A percentile compares a stretch with the other conserved stretches of the same genome.
These are phyloP conservation scores for Colletotrichum coccodes DNA, from an alignment of 2,329 filamentous ascomycete species.

Conservation along the genomic window DNA sequence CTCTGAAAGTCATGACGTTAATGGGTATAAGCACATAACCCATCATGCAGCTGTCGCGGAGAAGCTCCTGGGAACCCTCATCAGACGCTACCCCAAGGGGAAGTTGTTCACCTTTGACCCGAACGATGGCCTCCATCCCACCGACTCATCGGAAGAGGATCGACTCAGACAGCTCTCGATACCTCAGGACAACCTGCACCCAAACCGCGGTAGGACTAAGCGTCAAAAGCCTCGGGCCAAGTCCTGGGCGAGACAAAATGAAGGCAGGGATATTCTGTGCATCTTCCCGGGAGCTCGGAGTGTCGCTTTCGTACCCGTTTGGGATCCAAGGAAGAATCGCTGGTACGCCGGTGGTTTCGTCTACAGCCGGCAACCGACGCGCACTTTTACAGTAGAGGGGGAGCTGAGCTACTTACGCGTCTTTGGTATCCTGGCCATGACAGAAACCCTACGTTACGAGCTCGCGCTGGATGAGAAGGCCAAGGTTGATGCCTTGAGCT, in stretches of 20 bases:
- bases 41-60: conserved; percentile 36
- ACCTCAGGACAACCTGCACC: background rate
- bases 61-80: conserved; percentile 39
- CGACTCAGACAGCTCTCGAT: background rate
- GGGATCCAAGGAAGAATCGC: conserved; percentile 42
- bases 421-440: conserved; percentile 63
- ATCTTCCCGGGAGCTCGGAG: conserved; percentile 37
- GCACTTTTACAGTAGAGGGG: conserved; percentile 50
- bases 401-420: conserved; percentile 57
- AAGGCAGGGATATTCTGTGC: background rate
- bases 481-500: conserved; percentile 65
- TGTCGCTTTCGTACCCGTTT: conserved; percentile 44
- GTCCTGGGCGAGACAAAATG: background rate
- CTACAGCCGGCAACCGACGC: conserved; percentile 41
- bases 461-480: conserved; percentile 45
- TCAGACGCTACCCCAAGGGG: conserved; percentile 45
- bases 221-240: background rate
- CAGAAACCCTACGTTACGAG: conserved; percentile 58
- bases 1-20: background rate
- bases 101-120: conserved; percentile 44
- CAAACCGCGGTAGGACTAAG: background rate
- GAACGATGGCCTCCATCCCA: conserved; percentile 36
- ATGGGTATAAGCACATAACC: conserved; percentile 10
- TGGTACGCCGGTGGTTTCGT: conserved; percentile 48
- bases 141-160: conserved; percentile 26